Conservation (phyloP, 148 eudicot species). For the Fagopyrum homotropicum region DNA sequence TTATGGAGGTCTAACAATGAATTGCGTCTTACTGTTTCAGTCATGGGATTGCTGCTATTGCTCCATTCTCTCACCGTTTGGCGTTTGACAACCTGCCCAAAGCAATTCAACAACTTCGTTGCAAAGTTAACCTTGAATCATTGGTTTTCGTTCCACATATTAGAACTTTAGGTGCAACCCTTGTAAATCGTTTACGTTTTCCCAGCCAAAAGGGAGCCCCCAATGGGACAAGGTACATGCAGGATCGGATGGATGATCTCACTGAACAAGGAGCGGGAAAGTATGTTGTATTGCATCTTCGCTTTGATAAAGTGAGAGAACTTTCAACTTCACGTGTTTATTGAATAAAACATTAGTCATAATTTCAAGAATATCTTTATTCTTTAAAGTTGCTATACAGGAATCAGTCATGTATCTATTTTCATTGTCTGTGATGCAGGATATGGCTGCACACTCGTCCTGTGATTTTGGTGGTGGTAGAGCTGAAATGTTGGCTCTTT, state of each 20-base stretch:
- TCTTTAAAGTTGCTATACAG: too few relatives aligned
- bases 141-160: slow-evolving; percentile 76
- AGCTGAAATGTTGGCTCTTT: slow-evolving; percentile 89
- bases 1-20: not conserved
- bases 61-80: slow-evolving; percentile 94
- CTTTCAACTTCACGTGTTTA: slow-evolving; percentile 24
- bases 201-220: slow-evolving; percentile 22
- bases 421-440: slow-evolving; percentile 30
- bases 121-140: slow-evolving; percentile 88
- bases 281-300: slow-evolving; percentile 86
- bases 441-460: slow-evolving; percentile 99
- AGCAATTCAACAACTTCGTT: slow-evolving; percentile 75
- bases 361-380: not conserved
- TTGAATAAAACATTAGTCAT: not conserved
- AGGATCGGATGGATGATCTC: slow-evolving; percentile 14
- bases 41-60: slow-evolving; percentile 84
- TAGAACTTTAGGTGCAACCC: slow-evolving; percentile 58
- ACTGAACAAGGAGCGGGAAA: slow-evolving; percentile 50
- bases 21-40: slow-evolving; percentile 68
- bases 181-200: slow-evolving; percentile 55
- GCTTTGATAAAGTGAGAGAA: slow-evolving; percentile 80
- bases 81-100: slow-evolving; percentile 79
- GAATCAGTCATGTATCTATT: not conserved
- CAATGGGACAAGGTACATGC: slow-evolving; percentile 15
- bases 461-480: slow-evolving; percentile 98